These are phyloP conservation scores for Pseudognaphalium luteoalbum DNA, from an alignment of 129 eudicot genomes.

Conservation along the genomic window DNA sequence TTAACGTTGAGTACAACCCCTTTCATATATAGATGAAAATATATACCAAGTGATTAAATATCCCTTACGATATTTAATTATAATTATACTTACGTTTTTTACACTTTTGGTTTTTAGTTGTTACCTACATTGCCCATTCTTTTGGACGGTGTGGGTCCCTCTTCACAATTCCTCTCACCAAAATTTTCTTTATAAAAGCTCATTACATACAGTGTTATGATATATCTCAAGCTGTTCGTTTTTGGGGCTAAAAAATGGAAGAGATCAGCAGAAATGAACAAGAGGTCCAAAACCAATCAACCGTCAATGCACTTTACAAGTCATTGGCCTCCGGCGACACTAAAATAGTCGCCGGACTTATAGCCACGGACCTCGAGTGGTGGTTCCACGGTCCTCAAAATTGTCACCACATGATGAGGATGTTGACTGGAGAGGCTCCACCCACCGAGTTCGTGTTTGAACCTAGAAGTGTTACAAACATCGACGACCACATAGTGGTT, in stretches of 20 bases:
- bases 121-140: neutral
- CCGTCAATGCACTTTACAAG: slow-evolving; percentile 57
- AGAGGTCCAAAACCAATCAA: slow-evolving; percentile 41
- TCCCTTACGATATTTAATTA: too few species aligned
- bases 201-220: neutral
- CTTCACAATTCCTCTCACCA: slow-evolving; percentile 5
- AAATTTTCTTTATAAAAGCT: slow-evolving; percentile 33
- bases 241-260: slow-evolving; percentile 15
- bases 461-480: slow-evolving; percentile 56
- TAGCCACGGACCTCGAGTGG: slow-evolving; percentile 73
- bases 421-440: slow-evolving; percentile 65
- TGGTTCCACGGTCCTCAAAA: slow-evolving; percentile 89
- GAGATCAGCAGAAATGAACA: slow-evolving; percentile 20
- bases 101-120: too few species aligned
- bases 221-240: slow-evolving; percentile 15
- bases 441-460: slow-evolving; percentile 56
- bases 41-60: too few species aligned
- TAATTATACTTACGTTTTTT: too few species aligned
- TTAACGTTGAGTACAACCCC: too few species aligned
- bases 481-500: slow-evolving; percentile 44
- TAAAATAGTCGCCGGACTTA: slow-evolving; percentile 26
- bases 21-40: too few species aligned
- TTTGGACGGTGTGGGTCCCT: slow-evolving; percentile 31
- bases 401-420: slow-evolving; percentile 87
- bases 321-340: slow-evolving; percentile 56